phyloP scores from a whole-genome alignment of 2,329 filamentous ascomycete species.

The Neophaeococcomyces aloes region DNA sequence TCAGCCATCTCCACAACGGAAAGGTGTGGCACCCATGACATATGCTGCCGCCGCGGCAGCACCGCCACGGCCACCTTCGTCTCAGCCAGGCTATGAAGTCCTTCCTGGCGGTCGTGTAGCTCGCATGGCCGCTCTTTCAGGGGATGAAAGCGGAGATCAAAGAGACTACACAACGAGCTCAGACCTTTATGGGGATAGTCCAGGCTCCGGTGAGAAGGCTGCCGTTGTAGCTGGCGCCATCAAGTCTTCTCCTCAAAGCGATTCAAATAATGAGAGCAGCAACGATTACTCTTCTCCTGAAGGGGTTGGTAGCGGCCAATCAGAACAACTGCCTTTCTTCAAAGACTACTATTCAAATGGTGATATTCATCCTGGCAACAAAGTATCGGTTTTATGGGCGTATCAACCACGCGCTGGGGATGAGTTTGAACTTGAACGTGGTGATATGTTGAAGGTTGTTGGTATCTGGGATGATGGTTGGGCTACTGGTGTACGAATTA shows the following conservation, averaged over 20 bases:
- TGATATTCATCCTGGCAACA: conserved; percentile 84
- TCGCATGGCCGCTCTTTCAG: conserved; percentile 86
- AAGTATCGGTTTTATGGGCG: conserved; percentile 86
- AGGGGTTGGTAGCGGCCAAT: conserved; percentile 76
- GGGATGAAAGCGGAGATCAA: conserved; percentile 37
- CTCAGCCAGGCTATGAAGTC: conserved; percentile 53
- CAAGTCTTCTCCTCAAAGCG: conserved; percentile 80
- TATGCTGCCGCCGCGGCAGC: too few species aligned
- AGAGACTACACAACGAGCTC: conserved; percentile 47
- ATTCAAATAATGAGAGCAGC: conserved; percentile 61
- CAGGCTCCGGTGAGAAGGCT: conserved; percentile 52
- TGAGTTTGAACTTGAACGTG: conserved; percentile 84
- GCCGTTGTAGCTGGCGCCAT: conserved; percentile 33
- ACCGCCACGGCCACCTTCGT: conserved; percentile 24
- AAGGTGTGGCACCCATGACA: conserved; percentile 33
- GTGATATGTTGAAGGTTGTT: conserved; percentile 95
- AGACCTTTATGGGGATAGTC: conserved; percentile 61
- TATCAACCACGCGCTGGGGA: conserved; percentile 90
- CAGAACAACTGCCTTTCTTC: conserved; percentile 90
- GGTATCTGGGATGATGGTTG: conserved; percentile 99
- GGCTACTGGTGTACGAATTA: conserved; percentile 81
- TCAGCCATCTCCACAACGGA: conserved; percentile 62
- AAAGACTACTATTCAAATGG: conserved; percentile 98
- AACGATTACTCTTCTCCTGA: conserved; percentile 74
- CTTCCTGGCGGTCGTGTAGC: conserved; percentile 82